Percentiles rank a stretch among this genome's conserved stretches.
Conservation (phyloP, 768 basidiomycete species). For the Kondoa subrosea region DNA sequence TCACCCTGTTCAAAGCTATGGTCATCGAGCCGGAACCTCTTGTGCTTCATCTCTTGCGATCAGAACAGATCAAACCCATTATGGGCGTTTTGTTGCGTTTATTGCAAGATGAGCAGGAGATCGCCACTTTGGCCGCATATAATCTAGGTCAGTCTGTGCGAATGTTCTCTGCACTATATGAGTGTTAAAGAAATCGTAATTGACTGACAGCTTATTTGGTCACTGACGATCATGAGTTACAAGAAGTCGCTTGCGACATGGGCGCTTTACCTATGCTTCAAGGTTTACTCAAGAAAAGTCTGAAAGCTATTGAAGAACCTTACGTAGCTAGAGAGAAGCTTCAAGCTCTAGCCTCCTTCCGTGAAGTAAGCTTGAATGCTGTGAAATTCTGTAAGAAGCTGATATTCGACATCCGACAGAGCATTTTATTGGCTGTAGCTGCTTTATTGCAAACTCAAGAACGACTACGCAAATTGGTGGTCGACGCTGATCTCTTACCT, state of each 20-base stretch:
- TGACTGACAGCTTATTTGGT: constrained; percentile 47
- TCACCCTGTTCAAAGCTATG: neutral
- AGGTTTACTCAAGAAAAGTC: constrained; percentile 29
- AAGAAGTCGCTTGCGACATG: constrained; percentile 52
- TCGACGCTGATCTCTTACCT: constrained; percentile 46
- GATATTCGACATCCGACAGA: constrained; percentile 35
- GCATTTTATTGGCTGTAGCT: constrained; percentile 55
- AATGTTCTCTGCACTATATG: neutral
- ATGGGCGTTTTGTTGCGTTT: constrained; percentile 15
- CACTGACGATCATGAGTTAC: constrained; percentile 50
- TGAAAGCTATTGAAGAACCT: constrained; percentile 22
- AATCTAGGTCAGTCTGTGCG: constrained; percentile 17
- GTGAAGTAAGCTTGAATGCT: constrained; percentile 27
- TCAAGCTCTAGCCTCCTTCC: constrained; percentile 10
- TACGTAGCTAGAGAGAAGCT: constrained; percentile 18
- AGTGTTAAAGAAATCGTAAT: neutral
- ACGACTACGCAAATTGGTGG: constrained; percentile 51
- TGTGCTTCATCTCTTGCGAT: constrained; percentile 8
- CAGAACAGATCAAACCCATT: constrained; percentile 8
- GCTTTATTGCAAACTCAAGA: constrained; percentile 56
- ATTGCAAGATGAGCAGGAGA: constrained; percentile 7
- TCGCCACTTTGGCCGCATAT: constrained; percentile 17
- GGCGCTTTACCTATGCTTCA: constrained; percentile 46
- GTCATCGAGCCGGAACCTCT: neutral
- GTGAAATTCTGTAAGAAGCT: too few species aligned